Evolutionary conservation across 768 basidiomycete species (phyloP), one percentile per base, ranked within the genome.

Genomic region (Terana coerulea): DNA sequence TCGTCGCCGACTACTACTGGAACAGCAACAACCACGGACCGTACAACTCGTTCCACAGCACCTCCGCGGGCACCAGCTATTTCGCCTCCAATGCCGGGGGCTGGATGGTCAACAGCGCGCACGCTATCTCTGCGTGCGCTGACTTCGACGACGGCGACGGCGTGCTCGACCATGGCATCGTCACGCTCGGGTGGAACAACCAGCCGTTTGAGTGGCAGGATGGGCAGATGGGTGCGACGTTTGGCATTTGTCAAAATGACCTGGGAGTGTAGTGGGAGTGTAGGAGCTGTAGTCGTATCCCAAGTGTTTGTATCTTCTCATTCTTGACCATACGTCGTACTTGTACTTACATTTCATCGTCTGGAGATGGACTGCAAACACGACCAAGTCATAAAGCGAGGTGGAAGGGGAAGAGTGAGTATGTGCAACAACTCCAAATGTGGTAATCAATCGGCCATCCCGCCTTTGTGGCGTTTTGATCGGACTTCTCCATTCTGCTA

Each of bases 1-100:
- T 43, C 42, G 46, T 47, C 11, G 31, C 6, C 5, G 46, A 47
- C 46, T 47, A 47, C 19, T 33, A 33, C 19, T 47, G 46, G 46
- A 19, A 47, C 17, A 33, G 19, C 17, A 21, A 33, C 46, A 47
- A 47, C 46, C 30, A 34, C 3, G 31, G 34, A 5, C 31, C 46
- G 31, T 47, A 47, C 34, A 31, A 47, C 19, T 8, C 5, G 4
- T 47, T 47, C 46, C 30, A 34, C 46, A 47, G 46, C 24, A 33
- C 31, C 17, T 8, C 7, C 19, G 43, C 5, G 17, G 25, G 26
- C 25, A 45, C 43, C 7, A 45, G 43, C 43, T 47, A 33, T 31
- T 47, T 47, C 17, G 46, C 46, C 5, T 28, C 46, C 5, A 47
- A 47, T 26, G 46, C 46, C 3, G 34, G 17, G 10, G 46, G 31